Evolutionary conservation across 2,329 filamentous ascomycete genomes (phyloP).

Genomic region (Boeremia exigua): DNA sequence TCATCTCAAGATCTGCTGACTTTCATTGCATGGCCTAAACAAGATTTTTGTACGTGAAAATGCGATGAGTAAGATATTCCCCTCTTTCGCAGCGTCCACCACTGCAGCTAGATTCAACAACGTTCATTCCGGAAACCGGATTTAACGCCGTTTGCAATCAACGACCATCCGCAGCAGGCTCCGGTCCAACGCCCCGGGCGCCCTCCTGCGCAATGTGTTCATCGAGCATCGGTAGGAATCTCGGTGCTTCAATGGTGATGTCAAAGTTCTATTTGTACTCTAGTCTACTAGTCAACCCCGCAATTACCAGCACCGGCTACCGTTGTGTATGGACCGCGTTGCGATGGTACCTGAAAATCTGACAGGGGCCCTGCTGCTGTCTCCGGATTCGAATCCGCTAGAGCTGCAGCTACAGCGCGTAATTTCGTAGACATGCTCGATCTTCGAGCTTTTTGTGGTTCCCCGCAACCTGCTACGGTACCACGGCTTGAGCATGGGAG

Average conservation of each 20-base stretch:
- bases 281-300: conserved; percentile 1
- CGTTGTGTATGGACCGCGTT: background rate
- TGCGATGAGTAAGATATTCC: background rate
- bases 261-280: conserved; percentile 1
- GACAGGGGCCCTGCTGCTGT: background rate
- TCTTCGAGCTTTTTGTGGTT: background rate
- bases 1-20: background rate
- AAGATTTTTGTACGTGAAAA: background rate
- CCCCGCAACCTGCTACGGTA: background rate
- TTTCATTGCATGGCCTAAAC: too few species aligned
- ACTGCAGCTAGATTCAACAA: conserved; percentile 1
- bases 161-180: conserved; percentile 1
- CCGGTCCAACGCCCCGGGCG: background rate
- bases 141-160: background rate
- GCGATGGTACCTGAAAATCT: conserved; percentile 4
- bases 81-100: background rate
- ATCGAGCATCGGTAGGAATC: conserved; percentile 4
- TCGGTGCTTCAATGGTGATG: conserved; percentile 3
- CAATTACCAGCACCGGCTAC: background rate
- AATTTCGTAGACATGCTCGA: background rate
- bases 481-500: background rate
- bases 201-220: background rate
- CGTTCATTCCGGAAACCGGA: background rate
- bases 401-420: background rate
- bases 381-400: conserved; percentile 5